phyloP scores from a whole-genome alignment of 768 basidiomycete genomes.

The Hortiboletus flavorubellus region DNA sequence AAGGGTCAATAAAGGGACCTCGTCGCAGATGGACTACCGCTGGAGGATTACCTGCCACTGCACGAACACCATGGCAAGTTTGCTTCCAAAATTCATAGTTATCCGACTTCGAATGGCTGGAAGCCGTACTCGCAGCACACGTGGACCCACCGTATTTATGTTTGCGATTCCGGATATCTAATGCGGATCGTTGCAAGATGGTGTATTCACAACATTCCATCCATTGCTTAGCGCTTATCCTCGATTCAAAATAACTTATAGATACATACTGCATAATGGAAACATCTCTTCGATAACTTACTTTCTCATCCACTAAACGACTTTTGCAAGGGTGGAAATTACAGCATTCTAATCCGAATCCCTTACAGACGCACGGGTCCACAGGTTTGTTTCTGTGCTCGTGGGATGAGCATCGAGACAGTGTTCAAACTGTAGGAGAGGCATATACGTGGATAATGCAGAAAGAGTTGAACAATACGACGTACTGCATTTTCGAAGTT shows the following conservation, averaged over 20 bases:
- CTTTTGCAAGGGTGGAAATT: background rate
- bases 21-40: background rate
- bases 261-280: constrained; percentile 1
- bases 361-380: constrained; percentile 3
- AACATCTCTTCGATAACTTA: background rate
- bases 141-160: constrained; percentile 8
- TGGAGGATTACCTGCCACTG: constrained; percentile 5
- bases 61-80: constrained; percentile 6
- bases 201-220: constrained; percentile 12
- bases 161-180: constrained; percentile 5
- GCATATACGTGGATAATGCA: background rate
- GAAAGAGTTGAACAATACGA: background rate
- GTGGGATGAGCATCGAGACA: background rate
- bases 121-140: constrained; percentile 3
- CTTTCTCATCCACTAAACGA: background rate
- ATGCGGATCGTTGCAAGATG: constrained; percentile 8
- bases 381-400: background rate
- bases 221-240: background rate
- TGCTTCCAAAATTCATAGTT: constrained; percentile 7
- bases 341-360: background rate
- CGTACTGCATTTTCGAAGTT: constrained; percentile 7
- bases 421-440: constrained; percentile 4
- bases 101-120: background rate
- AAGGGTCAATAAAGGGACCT: constrained; percentile 11
- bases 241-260: constrained; percentile 12